These are phyloP conservation scores for Thelonectria blattea DNA, from an alignment of 2,329 filamentous ascomycete species.

Conservation along the genomic window DNA sequence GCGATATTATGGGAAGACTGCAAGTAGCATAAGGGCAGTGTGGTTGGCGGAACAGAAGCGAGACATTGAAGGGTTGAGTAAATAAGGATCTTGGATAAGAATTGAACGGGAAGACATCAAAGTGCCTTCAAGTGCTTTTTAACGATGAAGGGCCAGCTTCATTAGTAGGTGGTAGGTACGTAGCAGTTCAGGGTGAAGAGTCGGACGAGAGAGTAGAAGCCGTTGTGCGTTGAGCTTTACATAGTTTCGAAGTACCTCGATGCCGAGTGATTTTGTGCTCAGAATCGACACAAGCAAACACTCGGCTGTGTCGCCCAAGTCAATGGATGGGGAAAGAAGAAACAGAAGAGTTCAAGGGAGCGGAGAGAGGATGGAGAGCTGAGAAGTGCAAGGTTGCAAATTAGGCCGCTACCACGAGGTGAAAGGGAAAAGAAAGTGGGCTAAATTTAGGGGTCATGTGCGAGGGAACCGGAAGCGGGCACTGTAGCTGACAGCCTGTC, in stretches of 20 bases:
- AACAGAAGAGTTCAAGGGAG: slow-evolving; percentile 12
- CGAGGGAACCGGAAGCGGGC: slow-evolving; percentile 13
- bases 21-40: slow-evolving; percentile 15
- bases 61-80: slow-evolving; percentile 26
- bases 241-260: not conserved
- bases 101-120: no score
- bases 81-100: no score
- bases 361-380: not conserved
- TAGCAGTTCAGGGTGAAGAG: not conserved
- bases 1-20: slow-evolving; percentile 17
- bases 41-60: slow-evolving; percentile 12
- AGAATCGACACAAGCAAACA: not conserved
- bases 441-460: slow-evolving; percentile 37
- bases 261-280: no score
- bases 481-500: slow-evolving; percentile 20
- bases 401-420: slow-evolving; percentile 33
- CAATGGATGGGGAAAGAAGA: slow-evolving; percentile 1
- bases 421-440: slow-evolving; percentile 30
- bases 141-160: slow-evolving; percentile 4
- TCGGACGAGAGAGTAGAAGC: slow-evolving; percentile 3
- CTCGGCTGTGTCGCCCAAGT: not conserved
- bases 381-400: slow-evolving; percentile 29
- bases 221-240: slow-evolving; percentile 10
- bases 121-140: slow-evolving; percentile 5
- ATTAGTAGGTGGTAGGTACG: not conserved